Percentiles rank a stretch among this genome's conserved stretches.
phyloP scores from a whole-genome alignment of 1,284 basidiomycete genomes.

The Amylostereum areolatum region DNA sequence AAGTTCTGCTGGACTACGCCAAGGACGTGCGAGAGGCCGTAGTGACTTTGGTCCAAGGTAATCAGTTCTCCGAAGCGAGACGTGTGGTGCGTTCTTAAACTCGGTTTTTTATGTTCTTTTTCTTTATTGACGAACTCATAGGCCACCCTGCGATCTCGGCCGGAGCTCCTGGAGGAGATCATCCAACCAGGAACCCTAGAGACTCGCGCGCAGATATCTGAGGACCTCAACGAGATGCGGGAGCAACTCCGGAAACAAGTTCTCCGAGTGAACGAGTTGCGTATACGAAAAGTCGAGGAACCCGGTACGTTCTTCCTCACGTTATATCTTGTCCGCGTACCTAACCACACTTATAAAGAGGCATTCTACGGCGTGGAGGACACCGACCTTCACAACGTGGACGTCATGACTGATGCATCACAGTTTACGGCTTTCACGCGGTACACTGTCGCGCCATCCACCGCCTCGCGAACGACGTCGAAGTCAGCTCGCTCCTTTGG shows the following conservation, averaged over 20 bases:
- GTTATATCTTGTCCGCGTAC: background rate
- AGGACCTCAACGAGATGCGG: conserved; percentile 83
- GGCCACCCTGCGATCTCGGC: conserved; percentile 51
- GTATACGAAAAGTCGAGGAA: conserved; percentile 69
- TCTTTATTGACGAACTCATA: conserved; percentile 21
- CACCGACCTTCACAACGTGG: conserved; percentile 78
- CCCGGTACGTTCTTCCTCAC: conserved; percentile 52
- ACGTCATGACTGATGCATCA: conserved; percentile 93
- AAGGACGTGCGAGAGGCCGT: conserved; percentile 78
- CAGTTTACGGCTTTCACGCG: conserved; percentile 93
- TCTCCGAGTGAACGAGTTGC: conserved; percentile 73
- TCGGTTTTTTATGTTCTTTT: conserved; percentile 6
- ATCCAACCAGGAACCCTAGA: conserved; percentile 80
- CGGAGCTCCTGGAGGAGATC: conserved; percentile 68
- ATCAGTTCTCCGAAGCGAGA: conserved; percentile 81
- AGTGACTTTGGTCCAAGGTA: conserved; percentile 72
- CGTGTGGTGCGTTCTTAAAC: conserved; percentile 57
- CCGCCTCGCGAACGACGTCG: conserved; percentile 60
- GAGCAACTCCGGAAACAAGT: conserved; percentile 87
- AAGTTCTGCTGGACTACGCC: conserved; percentile 83
- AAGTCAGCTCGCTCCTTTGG: conserved; percentile 38
- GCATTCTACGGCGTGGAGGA: conserved; percentile 84
- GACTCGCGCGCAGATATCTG: conserved; percentile 64
- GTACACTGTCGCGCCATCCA: conserved; percentile 85
- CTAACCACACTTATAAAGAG: conserved; percentile 37